Evolutionary conservation across 2,329 filamentous ascomycete genomes (phyloP).

Genomic region (Alternaria sp.): DNA sequence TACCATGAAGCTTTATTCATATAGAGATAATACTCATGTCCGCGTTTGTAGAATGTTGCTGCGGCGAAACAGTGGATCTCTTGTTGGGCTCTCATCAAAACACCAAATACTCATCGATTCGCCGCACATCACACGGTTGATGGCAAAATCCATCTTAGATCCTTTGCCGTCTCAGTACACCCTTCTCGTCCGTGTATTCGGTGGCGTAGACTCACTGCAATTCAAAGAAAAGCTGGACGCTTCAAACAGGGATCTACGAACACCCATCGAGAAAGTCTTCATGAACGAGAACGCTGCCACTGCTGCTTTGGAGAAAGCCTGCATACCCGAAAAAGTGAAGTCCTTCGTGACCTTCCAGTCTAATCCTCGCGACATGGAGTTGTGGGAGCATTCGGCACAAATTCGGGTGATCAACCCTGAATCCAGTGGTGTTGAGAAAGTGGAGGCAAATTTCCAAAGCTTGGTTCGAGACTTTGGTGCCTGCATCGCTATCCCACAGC

Average conservation of each 20-base stretch:
- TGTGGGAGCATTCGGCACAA: neutral
- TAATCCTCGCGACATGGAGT: neutral
- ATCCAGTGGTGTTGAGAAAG: conserved; percentile 16
- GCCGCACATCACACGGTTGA: neutral
- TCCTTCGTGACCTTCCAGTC: neutral
- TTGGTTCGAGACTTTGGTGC: conserved; percentile 12
- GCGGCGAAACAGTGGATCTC: neutral
- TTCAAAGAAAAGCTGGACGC: neutral
- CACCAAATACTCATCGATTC: neutral
- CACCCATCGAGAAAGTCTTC: neutral
- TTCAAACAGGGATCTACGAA: neutral
- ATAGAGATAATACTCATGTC: neutral
- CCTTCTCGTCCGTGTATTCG: neutral
- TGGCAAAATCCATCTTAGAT: neutral
- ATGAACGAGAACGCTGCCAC: neutral
- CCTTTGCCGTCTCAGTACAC: neutral
- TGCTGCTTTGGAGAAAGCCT: neutral
- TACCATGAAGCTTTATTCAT: neutral
- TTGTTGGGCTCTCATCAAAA: neutral
- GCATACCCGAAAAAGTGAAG: neutral
- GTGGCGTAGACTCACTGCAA: neutral
- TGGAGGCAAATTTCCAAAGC: conserved; percentile 44
- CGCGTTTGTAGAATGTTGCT: neutral
- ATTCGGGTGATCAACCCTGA: neutral
- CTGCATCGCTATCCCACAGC: conserved; percentile 6